Percentiles rank a stretch among this genome's conserved stretches.
phyloP scores from a whole-genome alignment of 2,329 filamentous ascomycete species.

The Paecilomyces niveus region DNA sequence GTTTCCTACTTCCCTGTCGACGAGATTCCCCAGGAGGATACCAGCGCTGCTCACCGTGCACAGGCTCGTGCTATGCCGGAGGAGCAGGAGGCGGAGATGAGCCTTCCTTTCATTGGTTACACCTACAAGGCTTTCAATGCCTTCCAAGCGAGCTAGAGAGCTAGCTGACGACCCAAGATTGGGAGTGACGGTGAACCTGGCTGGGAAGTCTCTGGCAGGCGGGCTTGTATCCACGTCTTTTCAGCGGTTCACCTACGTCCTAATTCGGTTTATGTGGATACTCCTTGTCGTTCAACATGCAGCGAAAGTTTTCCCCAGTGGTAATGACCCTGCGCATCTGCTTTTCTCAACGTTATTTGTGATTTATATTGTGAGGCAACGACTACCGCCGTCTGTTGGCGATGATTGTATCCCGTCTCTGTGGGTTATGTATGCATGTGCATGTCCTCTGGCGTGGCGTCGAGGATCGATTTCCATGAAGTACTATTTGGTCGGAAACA shows the following conservation, averaged over 20 bases:
- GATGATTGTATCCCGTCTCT: neutral
- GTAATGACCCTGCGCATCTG: conserved; percentile 18
- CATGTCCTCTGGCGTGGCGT: neutral
- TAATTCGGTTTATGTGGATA: conserved; percentile 17
- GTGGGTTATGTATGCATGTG: neutral
- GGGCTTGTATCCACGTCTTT: conserved; percentile 24
- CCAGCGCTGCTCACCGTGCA: conserved; percentile 75
- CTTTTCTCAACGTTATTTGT: conserved; percentile 11
- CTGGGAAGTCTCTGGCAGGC: conserved; percentile 21
- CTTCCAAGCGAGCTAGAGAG: conserved; percentile 40
- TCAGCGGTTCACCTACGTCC: conserved; percentile 12
- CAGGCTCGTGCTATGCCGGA: conserved; percentile 67
- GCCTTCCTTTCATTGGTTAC: conserved; percentile 90
- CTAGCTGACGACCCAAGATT: conserved; percentile 11
- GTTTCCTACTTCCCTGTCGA: conserved; percentile 98
- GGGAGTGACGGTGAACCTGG: conserved; percentile 9
- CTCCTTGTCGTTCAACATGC: conserved; percentile 28
- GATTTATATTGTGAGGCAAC: conserved; percentile 19
- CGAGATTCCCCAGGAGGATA: conserved; percentile 95
- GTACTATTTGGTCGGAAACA: neutral
- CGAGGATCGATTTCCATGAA: neutral
- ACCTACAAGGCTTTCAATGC: conserved; percentile 95
- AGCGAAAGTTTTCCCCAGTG: conserved; percentile 22
- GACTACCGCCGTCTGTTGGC: conserved; percentile 11
- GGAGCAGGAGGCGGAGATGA: conserved; percentile 88